Evolutionary conservation across 257 asterid species (phyloP).

Genomic region (Fraxinus americana): DNA sequence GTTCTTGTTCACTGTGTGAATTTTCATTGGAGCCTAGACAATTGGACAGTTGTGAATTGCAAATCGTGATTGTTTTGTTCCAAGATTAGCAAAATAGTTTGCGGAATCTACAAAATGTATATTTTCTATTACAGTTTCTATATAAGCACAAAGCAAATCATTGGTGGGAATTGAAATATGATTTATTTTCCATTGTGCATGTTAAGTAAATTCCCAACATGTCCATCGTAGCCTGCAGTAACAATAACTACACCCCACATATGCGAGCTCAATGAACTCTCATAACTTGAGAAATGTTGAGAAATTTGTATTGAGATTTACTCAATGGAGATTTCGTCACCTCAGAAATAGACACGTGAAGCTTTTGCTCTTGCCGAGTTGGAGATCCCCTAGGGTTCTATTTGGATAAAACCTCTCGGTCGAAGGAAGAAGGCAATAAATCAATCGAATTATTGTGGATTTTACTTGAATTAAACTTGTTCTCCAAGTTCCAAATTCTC

Average conservation of each 20-base stretch:
- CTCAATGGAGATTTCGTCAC: slow-evolving; percentile 26
- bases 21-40: too few relatives aligned
- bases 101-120: too few relatives aligned
- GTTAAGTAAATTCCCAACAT: too few relatives aligned
- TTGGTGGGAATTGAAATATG: too few relatives aligned
- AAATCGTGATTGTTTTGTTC: too few relatives aligned
- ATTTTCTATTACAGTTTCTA: too few relatives aligned
- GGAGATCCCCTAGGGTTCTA: slow-evolving; percentile 46
- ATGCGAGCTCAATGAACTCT: slow-evolving; percentile 38
- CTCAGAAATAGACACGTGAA: slow-evolving; percentile 34
- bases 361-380: slow-evolving; percentile 62
- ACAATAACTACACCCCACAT: slow-evolving; percentile 57
- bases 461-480: slow-evolving; percentile 27
- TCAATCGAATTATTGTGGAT: slow-evolving; percentile 25
- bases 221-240: slow-evolving; percentile 53
- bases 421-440: slow-evolving; percentile 49
- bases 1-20: too few relatives aligned
- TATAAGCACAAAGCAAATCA: too few relatives aligned
- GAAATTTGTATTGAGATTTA: slow-evolving; percentile 41
- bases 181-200: too few relatives aligned
- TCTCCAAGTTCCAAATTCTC: slow-evolving; percentile 23
- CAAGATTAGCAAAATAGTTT: too few relatives aligned
- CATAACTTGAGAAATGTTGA: slow-evolving; percentile 36
- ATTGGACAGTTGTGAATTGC: too few relatives aligned
- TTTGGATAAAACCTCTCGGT: slow-evolving; percentile 51